Percentiles rank a stretch among this genome's conserved stretches.
Conservation (phyloP, 371 early-diverging fungal species). For the Saksenaea vasiformis region DNA sequence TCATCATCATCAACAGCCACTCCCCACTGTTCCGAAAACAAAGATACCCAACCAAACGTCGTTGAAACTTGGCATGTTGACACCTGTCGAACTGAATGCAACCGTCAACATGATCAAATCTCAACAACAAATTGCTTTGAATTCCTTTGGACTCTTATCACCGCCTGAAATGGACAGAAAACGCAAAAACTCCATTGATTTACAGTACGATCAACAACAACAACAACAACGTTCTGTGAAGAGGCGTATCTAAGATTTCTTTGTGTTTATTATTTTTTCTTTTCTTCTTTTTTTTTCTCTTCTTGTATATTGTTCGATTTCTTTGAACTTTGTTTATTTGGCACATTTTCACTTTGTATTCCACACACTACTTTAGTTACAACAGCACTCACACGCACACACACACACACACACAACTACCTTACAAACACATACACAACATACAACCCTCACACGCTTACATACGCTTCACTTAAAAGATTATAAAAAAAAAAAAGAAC, state of each 20-base stretch:
- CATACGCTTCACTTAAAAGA: background rate
- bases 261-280: background rate
- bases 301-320: conserved; percentile 5
- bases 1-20: background rate
- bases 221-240: background rate
- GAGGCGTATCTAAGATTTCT: background rate
- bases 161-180: background rate
- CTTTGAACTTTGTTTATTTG: background rate
- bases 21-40: background rate
- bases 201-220: background rate
- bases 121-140: background rate
- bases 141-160: background rate
- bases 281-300: background rate
- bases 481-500: background rate
- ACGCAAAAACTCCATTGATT: background rate
- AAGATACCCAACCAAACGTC: background rate
- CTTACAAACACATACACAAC: background rate
- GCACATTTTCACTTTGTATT: background rate
- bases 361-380: background rate
- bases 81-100: background rate
- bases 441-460: background rate
- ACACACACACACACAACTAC: background rate
- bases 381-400: background rate
- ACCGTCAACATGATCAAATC: background rate
- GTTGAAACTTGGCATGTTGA: conserved; percentile 2